A percentile compares a stretch with the other conserved stretches of the same genome.
Conservation (phyloP, 1,284 basidiomycete genomes). For the Microbotryomycetes sp. region DNA sequence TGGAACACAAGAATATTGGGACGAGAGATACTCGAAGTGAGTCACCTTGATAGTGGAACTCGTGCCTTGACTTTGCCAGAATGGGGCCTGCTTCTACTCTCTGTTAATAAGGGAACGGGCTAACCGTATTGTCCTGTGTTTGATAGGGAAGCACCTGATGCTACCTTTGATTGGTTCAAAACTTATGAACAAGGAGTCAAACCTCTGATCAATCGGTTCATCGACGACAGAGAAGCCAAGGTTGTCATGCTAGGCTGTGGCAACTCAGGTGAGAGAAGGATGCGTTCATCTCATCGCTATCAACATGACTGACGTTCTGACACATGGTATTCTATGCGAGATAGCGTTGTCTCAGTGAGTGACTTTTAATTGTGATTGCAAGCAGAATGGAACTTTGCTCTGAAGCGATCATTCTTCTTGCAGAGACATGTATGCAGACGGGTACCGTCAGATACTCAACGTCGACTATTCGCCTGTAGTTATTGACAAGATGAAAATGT, state of each 20-base stretch:
- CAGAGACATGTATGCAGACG: conserved; percentile 71
- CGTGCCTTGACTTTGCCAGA: background rate
- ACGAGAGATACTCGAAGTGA: conserved; percentile 23
- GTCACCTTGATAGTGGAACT: conserved; percentile 9
- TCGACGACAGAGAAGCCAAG: conserved; percentile 58
- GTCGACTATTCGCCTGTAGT: conserved; percentile 74
- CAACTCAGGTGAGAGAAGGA: conserved; percentile 61
- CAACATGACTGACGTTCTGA: too few species aligned
- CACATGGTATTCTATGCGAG: too few species aligned
- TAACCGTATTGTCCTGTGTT: too few species aligned
- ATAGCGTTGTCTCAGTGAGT: background rate
- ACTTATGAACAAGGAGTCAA: conserved; percentile 48
- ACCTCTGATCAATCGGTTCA: conserved; percentile 51
- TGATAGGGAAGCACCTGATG: conserved; percentile 56
- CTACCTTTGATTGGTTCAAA: conserved; percentile 77
- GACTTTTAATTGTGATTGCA: background rate
- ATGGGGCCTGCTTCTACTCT: background rate
- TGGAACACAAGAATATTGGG: conserved; percentile 70
- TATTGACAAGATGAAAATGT: conserved; percentile 69
- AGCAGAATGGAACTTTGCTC: conserved; percentile 57
- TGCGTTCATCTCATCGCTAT: too few species aligned
- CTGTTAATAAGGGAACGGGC: conserved; percentile 58
- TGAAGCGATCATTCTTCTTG: conserved; percentile 1
- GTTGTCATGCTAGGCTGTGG: conserved; percentile 89
- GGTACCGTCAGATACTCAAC: conserved; percentile 76